Conservation (phyloP, 768 basidiomycete genomes). For the Tephrocybe sp. region DNA sequence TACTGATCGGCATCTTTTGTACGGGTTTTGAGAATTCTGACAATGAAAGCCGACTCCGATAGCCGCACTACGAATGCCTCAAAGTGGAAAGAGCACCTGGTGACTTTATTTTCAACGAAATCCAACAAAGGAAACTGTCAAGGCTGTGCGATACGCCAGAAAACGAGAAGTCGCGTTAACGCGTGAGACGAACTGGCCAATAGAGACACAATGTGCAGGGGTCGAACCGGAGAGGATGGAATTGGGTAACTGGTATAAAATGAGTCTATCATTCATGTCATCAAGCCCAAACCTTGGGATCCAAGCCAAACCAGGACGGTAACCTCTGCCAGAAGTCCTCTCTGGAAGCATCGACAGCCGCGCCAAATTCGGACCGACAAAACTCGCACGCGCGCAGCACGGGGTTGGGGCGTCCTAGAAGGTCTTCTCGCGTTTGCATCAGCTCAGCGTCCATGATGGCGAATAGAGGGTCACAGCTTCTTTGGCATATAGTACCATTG, state of each 20-base stretch:
- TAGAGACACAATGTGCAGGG: slow-evolving; percentile 1
- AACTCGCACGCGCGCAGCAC: slow-evolving; percentile 62
- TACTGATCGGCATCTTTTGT: not conserved
- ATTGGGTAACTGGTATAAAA: slow-evolving; percentile 3
- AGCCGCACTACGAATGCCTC: slow-evolving; percentile 5
- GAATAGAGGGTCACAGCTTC: slow-evolving; percentile 70
- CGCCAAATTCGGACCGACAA: slow-evolving; percentile 62
- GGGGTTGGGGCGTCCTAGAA: slow-evolving; percentile 39
- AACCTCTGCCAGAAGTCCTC: slow-evolving; percentile 66
- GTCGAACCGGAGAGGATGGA: not conserved
- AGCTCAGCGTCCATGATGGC: slow-evolving; percentile 66
- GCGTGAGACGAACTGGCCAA: slow-evolving; percentile 8
- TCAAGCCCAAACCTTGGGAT: slow-evolving; percentile 30
- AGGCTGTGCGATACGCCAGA: slow-evolving; percentile 10
- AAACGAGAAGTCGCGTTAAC: slow-evolving; percentile 8
- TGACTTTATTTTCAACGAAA: slow-evolving; percentile 6
- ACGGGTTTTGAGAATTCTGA: not conserved
- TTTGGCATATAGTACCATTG: slow-evolving; percentile 64
- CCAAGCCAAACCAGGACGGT: slow-evolving; percentile 66
- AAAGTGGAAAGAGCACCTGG: slow-evolving; percentile 1
- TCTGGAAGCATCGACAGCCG: slow-evolving; percentile 57
- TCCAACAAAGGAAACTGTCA: slow-evolving; percentile 10
- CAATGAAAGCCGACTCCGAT: not conserved
- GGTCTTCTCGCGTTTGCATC: slow-evolving; percentile 61
- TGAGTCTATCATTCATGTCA: not conserved